Base-by-base conservation (phyloP, 2,329 filamentous ascomycete species). In the Ophiosphaerella narmari region DNA sequence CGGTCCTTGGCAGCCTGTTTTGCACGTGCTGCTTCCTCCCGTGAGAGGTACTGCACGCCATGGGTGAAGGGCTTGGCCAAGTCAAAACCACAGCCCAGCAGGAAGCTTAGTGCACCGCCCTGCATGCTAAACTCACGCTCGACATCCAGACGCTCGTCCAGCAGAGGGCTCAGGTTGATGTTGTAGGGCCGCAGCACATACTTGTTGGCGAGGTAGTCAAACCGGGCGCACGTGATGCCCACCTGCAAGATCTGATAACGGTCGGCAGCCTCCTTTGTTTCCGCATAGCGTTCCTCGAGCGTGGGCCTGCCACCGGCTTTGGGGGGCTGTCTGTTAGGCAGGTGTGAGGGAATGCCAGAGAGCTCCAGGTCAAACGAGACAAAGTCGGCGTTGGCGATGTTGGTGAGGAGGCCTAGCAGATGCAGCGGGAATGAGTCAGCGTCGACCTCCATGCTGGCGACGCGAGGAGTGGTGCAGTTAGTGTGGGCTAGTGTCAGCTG, bases 301-400 rank as follows among this genome's bases (percentile, higher is more conserved):
- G 78, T 79, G 29, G 78, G 78, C 49, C 77, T 78, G 32, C 75
- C 74, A 14, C 46, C 26, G 1, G 50, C 50, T 0, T 32, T 13
- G 33, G 65, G 61, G 26, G 74, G 69, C 11, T 66, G 64, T 33
- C 68, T 68, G 12, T 63, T 60, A 38, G 74, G 71, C 21, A 77
- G 77, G 5, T 62, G 63, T 1, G 58, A 67, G 2, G 78, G 75
- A 18, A 89, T 85, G 2, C 86, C 86, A 12, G 85, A 87, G 39
- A 88, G 80, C 68, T 89, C 86, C 11, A 88, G 75, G 63, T 89
- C 86, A 50, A 89, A 76, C 3, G 85, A 77, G 11, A 89, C 81
- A 59, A 87, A 88, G 52, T 79, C 77, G 31, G 84, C 80, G 47
- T 80, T 75, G 23, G 82, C 78, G 48, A 89, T 79, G 48, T 82